phyloP scores from a whole-genome alignment of 2,329 filamentous ascomycete genomes.

The Hymenoscyphus fraxineus region DNA sequence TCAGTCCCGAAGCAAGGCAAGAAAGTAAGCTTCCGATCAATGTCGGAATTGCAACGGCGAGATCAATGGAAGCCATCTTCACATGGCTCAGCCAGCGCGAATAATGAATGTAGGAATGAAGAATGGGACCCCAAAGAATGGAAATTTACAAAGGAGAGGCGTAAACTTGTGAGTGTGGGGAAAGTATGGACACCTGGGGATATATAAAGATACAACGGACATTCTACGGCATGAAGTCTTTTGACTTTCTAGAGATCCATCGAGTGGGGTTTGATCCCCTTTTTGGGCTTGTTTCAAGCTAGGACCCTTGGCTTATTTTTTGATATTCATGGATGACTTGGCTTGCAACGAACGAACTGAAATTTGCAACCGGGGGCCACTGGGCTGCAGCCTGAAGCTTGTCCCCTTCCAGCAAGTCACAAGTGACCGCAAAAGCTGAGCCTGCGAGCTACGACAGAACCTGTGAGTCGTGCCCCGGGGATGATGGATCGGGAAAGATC shows the following conservation, averaged over 20 bases:
- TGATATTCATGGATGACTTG: not conserved
- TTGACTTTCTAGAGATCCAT: not conserved
- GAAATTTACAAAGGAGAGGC: not conserved
- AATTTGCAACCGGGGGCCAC: not conserved
- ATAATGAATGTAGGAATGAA: not conserved
- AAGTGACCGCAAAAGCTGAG: not conserved
- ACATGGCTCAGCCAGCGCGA: not conserved
- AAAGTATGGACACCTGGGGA: conserved; percentile 1
- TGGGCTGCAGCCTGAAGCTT: not conserved
- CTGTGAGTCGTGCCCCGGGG: too few relatives aligned
- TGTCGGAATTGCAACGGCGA: conserved; percentile 9
- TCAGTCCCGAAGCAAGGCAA: conserved; percentile 8
- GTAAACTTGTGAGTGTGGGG: not conserved
- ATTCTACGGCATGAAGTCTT: conserved; percentile 1
- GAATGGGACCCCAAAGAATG: not conserved
- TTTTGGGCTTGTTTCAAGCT: not conserved
- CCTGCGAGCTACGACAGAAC: not conserved
- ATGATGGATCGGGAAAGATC: too few relatives aligned
- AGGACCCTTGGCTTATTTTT: conserved; percentile 1
- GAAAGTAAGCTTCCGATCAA: conserved; percentile 10
- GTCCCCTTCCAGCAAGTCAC: not conserved
- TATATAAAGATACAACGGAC: not conserved
- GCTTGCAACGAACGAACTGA: not conserved
- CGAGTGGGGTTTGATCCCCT: conserved; percentile 1
- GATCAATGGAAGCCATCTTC: conserved; percentile 3